Evolutionary conservation across 2,329 filamentous ascomycete species (phyloP).

Genomic region (Talaromyces sp.): DNA sequence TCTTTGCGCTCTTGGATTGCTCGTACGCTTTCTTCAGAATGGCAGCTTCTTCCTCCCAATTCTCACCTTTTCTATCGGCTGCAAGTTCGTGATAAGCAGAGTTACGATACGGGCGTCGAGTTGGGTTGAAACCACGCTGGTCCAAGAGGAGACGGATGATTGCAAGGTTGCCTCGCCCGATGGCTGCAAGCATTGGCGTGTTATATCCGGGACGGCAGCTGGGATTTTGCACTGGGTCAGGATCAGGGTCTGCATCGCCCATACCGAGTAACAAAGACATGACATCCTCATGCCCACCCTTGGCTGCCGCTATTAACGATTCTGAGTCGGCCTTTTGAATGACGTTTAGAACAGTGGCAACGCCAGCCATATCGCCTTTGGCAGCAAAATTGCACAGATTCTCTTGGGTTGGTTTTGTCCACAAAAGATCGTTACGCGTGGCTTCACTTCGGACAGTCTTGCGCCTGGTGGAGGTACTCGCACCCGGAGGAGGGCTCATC

Average conservation of each 20-base stretch:
- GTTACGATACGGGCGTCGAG: conserved; percentile 64
- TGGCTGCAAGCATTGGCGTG: conserved; percentile 90
- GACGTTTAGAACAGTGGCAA: conserved; percentile 46
- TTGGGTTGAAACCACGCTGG: conserved; percentile 77
- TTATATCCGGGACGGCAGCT: conserved; percentile 64
- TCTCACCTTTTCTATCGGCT: conserved; percentile 72
- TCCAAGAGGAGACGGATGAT: conserved; percentile 76
- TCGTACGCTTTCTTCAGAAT: conserved; percentile 64
- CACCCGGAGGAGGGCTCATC: conserved; percentile 36
- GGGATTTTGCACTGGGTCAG: conserved; percentile 53
- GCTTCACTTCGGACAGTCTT: conserved; percentile 44
- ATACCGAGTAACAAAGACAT: conserved; percentile 71
- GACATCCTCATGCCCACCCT: conserved; percentile 84
- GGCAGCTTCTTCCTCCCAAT: conserved; percentile 84
- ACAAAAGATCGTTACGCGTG: conserved; percentile 46
- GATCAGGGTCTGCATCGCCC: conserved; percentile 63
- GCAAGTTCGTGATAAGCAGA: conserved; percentile 86
- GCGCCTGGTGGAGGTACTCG: conserved; percentile 33
- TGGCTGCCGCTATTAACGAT: conserved; percentile 83
- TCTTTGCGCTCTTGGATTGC: conserved; percentile 27
- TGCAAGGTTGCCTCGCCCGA: conserved; percentile 79
- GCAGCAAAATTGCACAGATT: conserved; percentile 45
- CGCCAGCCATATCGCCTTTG: conserved; percentile 46
- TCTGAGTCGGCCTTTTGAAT: conserved; percentile 65
- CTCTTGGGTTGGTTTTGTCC: conserved; percentile 47